Percentiles rank a stretch among this genome's conserved stretches.
Evolutionary conservation across 768 basidiomycete species (phyloP).

Genomic region (Trichaptum fuscoviolaceum): DNA sequence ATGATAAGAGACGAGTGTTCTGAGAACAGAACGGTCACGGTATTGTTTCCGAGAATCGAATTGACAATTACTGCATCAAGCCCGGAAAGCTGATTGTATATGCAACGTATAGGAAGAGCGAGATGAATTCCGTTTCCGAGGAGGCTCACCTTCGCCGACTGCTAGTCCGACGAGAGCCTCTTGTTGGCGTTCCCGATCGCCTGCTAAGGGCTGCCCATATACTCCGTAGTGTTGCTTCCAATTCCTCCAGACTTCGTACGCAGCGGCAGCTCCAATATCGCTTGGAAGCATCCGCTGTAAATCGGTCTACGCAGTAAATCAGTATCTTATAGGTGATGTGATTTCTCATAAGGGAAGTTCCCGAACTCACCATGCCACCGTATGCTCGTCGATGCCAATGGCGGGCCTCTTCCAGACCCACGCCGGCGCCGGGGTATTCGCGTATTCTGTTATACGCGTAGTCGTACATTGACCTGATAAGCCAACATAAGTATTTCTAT

Average conservation of each 20-base stretch:
- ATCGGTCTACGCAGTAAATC: slow-evolving; percentile 38
- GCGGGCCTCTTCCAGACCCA: slow-evolving; percentile 54
- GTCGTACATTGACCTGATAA: neutral
- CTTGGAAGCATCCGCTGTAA: slow-evolving; percentile 44
- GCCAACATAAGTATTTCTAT: too few relatives aligned
- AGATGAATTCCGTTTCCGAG: neutral
- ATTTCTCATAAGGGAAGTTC: slow-evolving; percentile 3
- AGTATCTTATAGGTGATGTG: slow-evolving; percentile 6
- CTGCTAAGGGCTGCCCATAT: slow-evolving; percentile 46
- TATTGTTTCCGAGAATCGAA: neutral
- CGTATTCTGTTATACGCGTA: neutral
- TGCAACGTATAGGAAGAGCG: neutral
- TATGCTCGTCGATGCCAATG: slow-evolving; percentile 66
- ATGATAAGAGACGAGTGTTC: too few relatives aligned
- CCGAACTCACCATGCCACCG: slow-evolving; percentile 45
- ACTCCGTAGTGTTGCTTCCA: slow-evolving; percentile 54
- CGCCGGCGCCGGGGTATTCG: slow-evolving; percentile 24
- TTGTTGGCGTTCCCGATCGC: slow-evolving; percentile 54
- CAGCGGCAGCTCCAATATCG: slow-evolving; percentile 72
- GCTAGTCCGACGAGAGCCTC: slow-evolving; percentile 66
- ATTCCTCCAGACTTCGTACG: slow-evolving; percentile 68
- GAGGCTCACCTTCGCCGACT: slow-evolving; percentile 57
- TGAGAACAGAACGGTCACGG: too few relatives aligned
- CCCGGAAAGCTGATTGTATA: neutral
- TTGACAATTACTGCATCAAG: too few relatives aligned